Conservation (phyloP, 2,329 filamentous ascomycete genomes). For the Dryadomyces quercus-mongolicae region DNA sequence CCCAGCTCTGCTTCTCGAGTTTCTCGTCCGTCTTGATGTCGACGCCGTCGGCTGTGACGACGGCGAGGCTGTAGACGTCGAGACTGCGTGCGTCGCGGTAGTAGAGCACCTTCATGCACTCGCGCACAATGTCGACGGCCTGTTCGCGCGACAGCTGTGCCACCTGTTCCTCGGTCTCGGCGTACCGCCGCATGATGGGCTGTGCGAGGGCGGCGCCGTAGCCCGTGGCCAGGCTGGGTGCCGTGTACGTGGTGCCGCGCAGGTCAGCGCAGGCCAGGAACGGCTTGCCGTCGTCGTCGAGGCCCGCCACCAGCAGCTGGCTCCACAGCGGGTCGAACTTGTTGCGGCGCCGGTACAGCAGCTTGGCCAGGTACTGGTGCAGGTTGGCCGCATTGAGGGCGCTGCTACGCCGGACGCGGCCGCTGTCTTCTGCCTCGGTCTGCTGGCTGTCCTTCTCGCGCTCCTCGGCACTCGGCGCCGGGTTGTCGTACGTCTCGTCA, state of each 20-base stretch:
- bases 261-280: constrained; percentile 90
- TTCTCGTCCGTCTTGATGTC: constrained; percentile 74
- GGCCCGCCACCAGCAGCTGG: constrained; percentile 77
- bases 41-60: constrained; percentile 81
- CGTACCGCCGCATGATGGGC: constrained; percentile 74
- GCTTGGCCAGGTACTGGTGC: constrained; percentile 91
- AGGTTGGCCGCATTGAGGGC: constrained; percentile 81
- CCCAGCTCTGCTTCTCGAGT: constrained; percentile 94
- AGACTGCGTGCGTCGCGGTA: constrained; percentile 91
- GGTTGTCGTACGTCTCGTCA: constrained; percentile 66
- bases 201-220: constrained; percentile 89
- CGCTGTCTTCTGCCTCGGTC: constrained; percentile 45
- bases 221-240: constrained; percentile 82
- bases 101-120: constrained; percentile 97
- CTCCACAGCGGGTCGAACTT: constrained; percentile 99
- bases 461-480: constrained; percentile 19
- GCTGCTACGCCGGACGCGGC: constrained; percentile 41
- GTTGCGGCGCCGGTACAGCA: constrained; percentile 87
- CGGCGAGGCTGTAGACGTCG: constrained; percentile 82
- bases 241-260: constrained; percentile 80
- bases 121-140: constrained; percentile 69
- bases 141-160: constrained; percentile 61
- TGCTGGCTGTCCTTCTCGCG: constrained; percentile 21
- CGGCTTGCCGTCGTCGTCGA: constrained; percentile 67
- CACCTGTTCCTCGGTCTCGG: constrained; percentile 72